Conservation (phyloP, 2,329 filamentous ascomycete genomes). For the Arthrobotrys megalospora region DNA sequence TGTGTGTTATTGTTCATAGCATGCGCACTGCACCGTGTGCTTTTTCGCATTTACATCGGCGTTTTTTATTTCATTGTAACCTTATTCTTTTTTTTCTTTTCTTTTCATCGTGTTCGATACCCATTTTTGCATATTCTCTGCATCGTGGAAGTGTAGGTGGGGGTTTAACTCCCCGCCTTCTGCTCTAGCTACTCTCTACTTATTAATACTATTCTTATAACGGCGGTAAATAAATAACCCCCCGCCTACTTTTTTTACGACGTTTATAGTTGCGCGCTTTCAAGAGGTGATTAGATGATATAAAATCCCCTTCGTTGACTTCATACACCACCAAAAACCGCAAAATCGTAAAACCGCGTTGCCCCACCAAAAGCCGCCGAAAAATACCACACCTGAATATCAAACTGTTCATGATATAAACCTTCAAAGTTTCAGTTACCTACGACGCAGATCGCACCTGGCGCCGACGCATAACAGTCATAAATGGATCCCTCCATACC, state of each 20-base stretch:
- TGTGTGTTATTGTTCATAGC: neutral
- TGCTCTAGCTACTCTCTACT: neutral
- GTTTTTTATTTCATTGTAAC: neutral
- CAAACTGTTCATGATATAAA: neutral
- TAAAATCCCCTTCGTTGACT: too few species aligned
- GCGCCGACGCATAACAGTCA: neutral
- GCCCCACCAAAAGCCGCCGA: conserved; percentile 18
- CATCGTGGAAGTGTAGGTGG: neutral
- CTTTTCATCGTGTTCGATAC: conserved; percentile 1
- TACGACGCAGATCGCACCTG: neutral
- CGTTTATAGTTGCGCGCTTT: too few species aligned
- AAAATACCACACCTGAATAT: conserved; percentile 19
- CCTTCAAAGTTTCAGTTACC: neutral
- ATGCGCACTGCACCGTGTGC: neutral
- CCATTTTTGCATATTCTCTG: conserved; percentile 8
- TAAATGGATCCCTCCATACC: conserved; percentile 22
- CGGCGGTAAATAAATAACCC: neutral
- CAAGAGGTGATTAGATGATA: too few species aligned
- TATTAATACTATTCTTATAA: neutral
- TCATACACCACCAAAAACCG: neutral
- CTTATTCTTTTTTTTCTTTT: neutral
- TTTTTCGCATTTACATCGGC: conserved; percentile 18
- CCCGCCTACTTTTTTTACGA: too few species aligned
- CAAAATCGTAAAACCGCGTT: conserved; percentile 16
- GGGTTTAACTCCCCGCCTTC: neutral